phyloP scores from a whole-genome alignment of 176 grass and related monocot genomes.

The Ensete ventricosum region DNA sequence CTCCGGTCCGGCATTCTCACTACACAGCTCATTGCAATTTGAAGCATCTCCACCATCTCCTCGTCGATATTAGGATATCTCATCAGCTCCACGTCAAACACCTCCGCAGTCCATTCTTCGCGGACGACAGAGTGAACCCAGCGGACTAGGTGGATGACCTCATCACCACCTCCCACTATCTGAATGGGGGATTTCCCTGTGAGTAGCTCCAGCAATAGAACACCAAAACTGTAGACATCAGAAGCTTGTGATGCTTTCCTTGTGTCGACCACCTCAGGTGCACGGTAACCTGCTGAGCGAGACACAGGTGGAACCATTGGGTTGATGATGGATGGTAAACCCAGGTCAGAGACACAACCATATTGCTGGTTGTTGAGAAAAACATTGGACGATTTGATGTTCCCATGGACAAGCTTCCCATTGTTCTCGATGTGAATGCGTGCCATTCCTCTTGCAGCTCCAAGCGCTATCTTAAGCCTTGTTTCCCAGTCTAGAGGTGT shows the following conservation, averaged over 20 bases:
- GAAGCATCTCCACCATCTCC: constrained; percentile 99
- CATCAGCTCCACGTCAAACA: constrained; percentile 81
- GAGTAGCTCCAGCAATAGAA: constrained; percentile 75
- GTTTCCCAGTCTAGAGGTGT: constrained; percentile 78
- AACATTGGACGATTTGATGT: constrained; percentile 87
- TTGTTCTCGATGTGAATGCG: constrained; percentile 73
- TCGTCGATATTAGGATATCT: constrained; percentile 97
- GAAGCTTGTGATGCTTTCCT: constrained; percentile 65
- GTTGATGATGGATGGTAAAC: constrained; percentile 63
- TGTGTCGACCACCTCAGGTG: constrained; percentile 73
- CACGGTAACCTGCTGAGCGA: constrained; percentile 70
- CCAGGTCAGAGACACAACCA: constrained; percentile 65
- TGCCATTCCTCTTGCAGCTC: constrained; percentile 72
- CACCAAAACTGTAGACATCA: constrained; percentile 90
- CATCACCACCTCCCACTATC: constrained; percentile 53
- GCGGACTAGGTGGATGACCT: constrained; percentile 82
- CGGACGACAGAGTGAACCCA: constrained; percentile 96
- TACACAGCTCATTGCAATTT: constrained; percentile 85
- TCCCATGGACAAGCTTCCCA: constrained; percentile 87
- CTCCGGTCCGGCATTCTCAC: constrained; percentile 62
- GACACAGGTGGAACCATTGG: constrained; percentile 55
- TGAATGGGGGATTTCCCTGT: constrained; percentile 85
- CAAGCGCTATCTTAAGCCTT: constrained; percentile 74
- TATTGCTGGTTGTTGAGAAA: constrained; percentile 55
- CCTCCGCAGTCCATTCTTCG: constrained; percentile 95